Evolutionary conservation across 805 yeast species (phyloP).

Genomic region (Metschnikowia vanudenii): DNA sequence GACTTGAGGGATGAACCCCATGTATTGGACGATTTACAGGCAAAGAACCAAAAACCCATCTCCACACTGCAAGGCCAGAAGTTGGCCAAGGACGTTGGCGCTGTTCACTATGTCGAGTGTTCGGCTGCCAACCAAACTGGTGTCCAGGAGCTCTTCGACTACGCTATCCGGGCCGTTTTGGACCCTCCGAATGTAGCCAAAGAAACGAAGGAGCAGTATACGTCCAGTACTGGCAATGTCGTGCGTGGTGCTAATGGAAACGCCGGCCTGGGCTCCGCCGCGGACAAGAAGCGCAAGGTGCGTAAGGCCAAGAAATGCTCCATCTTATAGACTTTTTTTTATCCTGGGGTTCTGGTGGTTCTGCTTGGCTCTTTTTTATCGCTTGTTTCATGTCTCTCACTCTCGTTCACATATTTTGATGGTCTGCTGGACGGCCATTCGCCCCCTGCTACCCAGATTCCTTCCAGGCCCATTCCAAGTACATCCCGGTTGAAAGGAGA

Average conservation of each 20-base stretch:
- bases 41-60: constrained; percentile 61
- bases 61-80: constrained; percentile 58
- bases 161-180: constrained; percentile 70
- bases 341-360: not conserved
- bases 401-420: not conserved
- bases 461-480: too few species aligned
- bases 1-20: constrained; percentile 83
- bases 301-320: constrained; percentile 40
- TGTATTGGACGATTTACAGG: constrained; percentile 65
- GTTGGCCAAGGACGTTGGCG: constrained; percentile 68
- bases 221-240: not conserved
- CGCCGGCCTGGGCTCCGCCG: constrained; percentile 8
- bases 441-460: not conserved
- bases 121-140: constrained; percentile 89
- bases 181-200: constrained; percentile 41
- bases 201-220: constrained; percentile 14
- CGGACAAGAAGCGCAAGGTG: constrained; percentile 27
- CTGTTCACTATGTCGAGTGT: constrained; percentile 78
- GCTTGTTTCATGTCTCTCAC: not conserved
- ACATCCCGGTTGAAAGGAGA: too few species aligned
- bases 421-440: not conserved
- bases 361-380: not conserved
- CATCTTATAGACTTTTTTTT: constrained; percentile 28
- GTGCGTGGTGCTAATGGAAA: constrained; percentile 2
- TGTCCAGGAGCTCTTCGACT: constrained; percentile 80